Evolutionary conservation across 192 early-diverging fungal species (phyloP), one percentile per base, ranked within the genome.

Genomic region (Coemansia sp.): DNA sequence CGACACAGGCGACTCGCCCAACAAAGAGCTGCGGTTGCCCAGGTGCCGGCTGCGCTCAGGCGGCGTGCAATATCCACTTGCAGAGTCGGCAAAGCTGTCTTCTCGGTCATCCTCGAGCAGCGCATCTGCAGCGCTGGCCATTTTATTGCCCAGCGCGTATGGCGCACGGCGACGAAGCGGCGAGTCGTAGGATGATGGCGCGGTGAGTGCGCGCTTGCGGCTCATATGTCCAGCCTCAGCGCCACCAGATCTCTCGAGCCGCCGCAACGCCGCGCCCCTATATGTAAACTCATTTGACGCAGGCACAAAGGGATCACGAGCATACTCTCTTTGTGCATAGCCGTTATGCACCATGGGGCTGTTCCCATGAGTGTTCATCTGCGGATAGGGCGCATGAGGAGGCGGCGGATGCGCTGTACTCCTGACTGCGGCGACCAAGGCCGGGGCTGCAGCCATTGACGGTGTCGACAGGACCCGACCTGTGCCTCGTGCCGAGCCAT

Each of bases 171-270:
- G 37, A 15, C 59, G 12, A 12, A 53, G n/a, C 24, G 75, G 62
- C 17, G 78, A 62, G 5, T 81, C 78, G 5, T 68, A 59, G 21
- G 68, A 72, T n/a, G 78, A 81, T 2, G 78, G 78, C 15, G 78
- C 78, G 3, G 78, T 81, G n/a, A 81, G 57, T 4, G 78, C 78
- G 12, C 78, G 68, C 37, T 81, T 81, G 38, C 78, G 70, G 66
- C 48, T 81, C 20, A 50, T 47, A 24, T 44, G 53, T 0, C 57
- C 67, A 3, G 28, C n/a, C 18, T 38, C 62, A 0, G 31, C 46
- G 55, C 56, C 60, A 11, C 40, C 48, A 21, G 61, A 60, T 20
- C 66, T 71, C 26, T 80, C 77, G 20, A 80, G 72, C 8, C 68
- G 65, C 5, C 77, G 71, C 34, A 74, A 57, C 2, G 77, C 77